Percentiles rank a stretch among this genome's conserved stretches.
Evolutionary conservation across 805 yeast genomes (phyloP).

Genomic region (Cyberlindnera subsufficiens): DNA sequence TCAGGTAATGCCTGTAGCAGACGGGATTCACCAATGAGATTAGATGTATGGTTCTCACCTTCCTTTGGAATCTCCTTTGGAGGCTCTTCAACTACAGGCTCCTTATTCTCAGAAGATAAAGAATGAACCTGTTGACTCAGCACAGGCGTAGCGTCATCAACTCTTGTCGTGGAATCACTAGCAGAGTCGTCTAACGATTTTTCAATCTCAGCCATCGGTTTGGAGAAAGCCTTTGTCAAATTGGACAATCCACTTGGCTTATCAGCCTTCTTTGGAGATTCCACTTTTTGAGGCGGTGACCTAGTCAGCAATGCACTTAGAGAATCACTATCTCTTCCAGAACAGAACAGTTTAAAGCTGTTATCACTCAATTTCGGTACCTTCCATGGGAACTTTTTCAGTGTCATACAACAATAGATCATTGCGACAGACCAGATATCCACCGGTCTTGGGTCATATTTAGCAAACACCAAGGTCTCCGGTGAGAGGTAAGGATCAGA

Average conservation of each 20-base stretch:
- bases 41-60: constrained; percentile 49
- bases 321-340: constrained; percentile 63
- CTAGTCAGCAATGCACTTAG: constrained; percentile 55
- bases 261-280: constrained; percentile 17
- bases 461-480: constrained; percentile 76
- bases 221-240: constrained; percentile 21
- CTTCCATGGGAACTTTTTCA: constrained; percentile 93
- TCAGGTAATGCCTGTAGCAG: constrained; percentile 64
- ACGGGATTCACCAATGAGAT: constrained; percentile 66
- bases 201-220: constrained; percentile 20
- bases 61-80: background rate
- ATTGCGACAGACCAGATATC: constrained; percentile 93
- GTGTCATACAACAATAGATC: constrained; percentile 85
- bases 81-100: background rate
- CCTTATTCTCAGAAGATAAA: constrained; percentile 5
- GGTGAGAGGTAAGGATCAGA: constrained; percentile 91
- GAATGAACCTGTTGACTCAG: background rate
- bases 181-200: background rate
- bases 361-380: constrained; percentile 78
- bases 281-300: constrained; percentile 38
- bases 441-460: constrained; percentile 88
- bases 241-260: constrained; percentile 22
- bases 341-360: constrained; percentile 77
- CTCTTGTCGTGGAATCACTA: background rate
- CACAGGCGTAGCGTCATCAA: constrained; percentile 5